Evolutionary conservation across 2,329 filamentous ascomycete genomes (phyloP), one percentile per base, ranked within the genome.

Genomic region (Verticillium albo-atrum): DNA sequence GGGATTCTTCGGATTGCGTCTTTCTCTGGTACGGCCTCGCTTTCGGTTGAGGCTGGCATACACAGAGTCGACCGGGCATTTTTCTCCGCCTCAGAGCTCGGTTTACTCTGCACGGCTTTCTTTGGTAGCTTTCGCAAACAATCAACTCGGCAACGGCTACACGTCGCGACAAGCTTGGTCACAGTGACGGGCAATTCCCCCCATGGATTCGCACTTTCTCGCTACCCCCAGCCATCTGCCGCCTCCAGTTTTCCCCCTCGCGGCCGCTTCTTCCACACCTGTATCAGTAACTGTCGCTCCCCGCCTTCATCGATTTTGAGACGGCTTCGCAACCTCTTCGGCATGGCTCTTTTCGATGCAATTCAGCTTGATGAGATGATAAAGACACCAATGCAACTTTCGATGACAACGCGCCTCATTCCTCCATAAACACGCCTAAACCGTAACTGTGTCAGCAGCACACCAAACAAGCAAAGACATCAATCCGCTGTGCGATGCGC

Each of bases 91-190:
- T 42, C 23, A 28, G 54, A 35, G 54, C 27, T 42, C 25, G 34
- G 34, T 27, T 42, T 56, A 56, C 27, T 61, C 54, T 60, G 61
- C 61, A 59, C 59, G 61, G 52, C 12, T 15, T 37, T 61, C 30
- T 61, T 56, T 63, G 55, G 59, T 64, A 64, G 61, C 62, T 61
- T 60, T 63, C 61, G 61, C 61, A 63, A 61, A 64, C 61, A 63
- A 63, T 62, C 61, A 61, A 59, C 59, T 27, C 62, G 60, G 61
- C 61, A 53, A 61, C 62, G 53, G 55, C 62, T 57, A 57, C 57
- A 59, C 59, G 54, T 62, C 62, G 37, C 55, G 62, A 64, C 62
- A 59, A 59, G 61, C 59, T 60, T 63, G 60, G 59, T 60, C 61
- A 57, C 54, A 52, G 30, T 57, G 42, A 52, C 25, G 17, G 42